phyloP scores from a whole-genome alignment of 2,329 filamentous ascomycete species.

The Penicillium decumbens region DNA sequence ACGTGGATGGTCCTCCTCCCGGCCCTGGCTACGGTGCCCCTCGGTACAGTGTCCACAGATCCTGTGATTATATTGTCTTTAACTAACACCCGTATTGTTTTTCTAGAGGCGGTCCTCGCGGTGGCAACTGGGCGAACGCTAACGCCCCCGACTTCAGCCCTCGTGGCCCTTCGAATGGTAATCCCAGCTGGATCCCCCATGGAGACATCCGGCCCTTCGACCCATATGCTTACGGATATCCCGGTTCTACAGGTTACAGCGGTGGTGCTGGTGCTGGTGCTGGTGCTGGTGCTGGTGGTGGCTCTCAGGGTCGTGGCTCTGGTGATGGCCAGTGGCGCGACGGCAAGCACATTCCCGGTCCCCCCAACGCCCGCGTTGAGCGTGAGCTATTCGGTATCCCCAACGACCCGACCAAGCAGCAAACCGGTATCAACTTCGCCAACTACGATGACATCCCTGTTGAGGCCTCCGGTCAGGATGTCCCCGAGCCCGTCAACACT shows the following conservation, averaged over 20 bases:
- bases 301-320: constrained; percentile 58
- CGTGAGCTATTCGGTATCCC: constrained; percentile 88
- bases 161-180: constrained; percentile 39
- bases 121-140: constrained; percentile 53
- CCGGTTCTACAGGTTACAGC: constrained; percentile 41
- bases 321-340: constrained; percentile 96
- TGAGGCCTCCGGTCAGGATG: constrained; percentile 88
- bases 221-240: constrained; percentile 58
- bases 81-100: constrained; percentile 14
- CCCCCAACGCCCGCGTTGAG: constrained; percentile 81
- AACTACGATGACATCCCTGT: constrained; percentile 99
- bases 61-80: constrained; percentile 1
- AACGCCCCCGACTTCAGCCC: constrained; percentile 56
- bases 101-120: constrained; percentile 30
- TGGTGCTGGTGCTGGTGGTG: constrained; percentile 39
- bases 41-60: constrained; percentile 30
- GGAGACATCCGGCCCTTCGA: constrained; percentile 50
- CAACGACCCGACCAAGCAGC: constrained; percentile 91
- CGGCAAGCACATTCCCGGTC: constrained; percentile 91
- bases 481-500: constrained; percentile 82
- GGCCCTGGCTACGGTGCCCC: constrained; percentile 32
- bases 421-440: constrained; percentile 99
- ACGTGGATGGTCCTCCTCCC: constrained; percentile 36
- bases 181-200: constrained; percentile 35
- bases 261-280: constrained; percentile 48